phyloP scores from a whole-genome alignment of 2,329 filamentous ascomycete species.

The Paraphaeosphaeria sporulosa region DNA sequence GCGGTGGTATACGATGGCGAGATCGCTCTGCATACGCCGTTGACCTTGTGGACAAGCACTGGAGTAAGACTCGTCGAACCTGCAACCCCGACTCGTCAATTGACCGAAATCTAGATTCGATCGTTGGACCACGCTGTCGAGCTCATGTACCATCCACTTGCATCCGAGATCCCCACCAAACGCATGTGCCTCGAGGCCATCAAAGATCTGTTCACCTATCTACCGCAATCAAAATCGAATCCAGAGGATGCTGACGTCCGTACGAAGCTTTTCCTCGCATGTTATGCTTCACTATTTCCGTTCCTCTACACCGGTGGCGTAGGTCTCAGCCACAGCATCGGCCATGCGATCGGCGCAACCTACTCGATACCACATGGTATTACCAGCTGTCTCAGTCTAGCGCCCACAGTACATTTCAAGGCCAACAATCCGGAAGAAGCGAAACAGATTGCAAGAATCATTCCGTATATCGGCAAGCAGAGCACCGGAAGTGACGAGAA shows the following conservation, averaged over 20 bases:
- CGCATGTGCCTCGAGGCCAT: conserved; percentile 57
- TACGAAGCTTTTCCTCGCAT: conserved; percentile 61
- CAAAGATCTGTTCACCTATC: conserved; percentile 59
- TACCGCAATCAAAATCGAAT: conserved; percentile 58
- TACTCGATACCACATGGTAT: conserved; percentile 65
- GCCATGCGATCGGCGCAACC: conserved; percentile 63
- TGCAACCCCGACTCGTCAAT: background rate
- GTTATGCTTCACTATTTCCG: conserved; percentile 58
- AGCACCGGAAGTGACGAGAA: conserved; percentile 53
- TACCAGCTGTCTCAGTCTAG: conserved; percentile 62
- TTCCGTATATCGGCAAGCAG: conserved; percentile 54
- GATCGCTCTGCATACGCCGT: conserved; percentile 60
- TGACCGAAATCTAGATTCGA: conserved; percentile 48
- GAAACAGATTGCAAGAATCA: conserved; percentile 55
- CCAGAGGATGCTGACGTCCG: conserved; percentile 58
- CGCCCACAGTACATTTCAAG: conserved; percentile 62
- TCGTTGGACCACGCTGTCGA: conserved; percentile 65
- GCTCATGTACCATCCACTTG: conserved; percentile 61
- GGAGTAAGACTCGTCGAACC: conserved; percentile 41
- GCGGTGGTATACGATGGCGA: conserved; percentile 62
- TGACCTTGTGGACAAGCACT: conserved; percentile 60
- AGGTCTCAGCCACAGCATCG: conserved; percentile 58
- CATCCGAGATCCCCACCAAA: conserved; percentile 59
- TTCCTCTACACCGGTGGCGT: conserved; percentile 60
- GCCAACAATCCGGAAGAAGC: conserved; percentile 56